Percentiles rank a stretch among this genome's conserved stretches.
These are phyloP conservation scores for Ceratobasidium sp. DNA, from an alignment of 1,284 basidiomycete species.

Conservation along the genomic window DNA sequence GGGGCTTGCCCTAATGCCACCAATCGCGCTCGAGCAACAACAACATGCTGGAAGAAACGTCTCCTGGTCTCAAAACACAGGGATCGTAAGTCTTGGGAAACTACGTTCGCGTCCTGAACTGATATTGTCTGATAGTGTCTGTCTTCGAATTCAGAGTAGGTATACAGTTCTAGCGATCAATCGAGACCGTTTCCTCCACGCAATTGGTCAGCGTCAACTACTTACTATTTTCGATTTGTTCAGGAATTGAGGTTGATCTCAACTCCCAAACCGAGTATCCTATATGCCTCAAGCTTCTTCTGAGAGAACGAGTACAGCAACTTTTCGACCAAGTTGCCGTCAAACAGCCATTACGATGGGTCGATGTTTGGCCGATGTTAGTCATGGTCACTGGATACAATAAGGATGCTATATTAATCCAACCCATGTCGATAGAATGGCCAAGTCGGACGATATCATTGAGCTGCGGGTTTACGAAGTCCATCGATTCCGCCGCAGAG, in stretches of 20 bases:
- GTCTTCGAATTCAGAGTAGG: background rate
- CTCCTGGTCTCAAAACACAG: no score
- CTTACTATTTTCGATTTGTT: background rate
- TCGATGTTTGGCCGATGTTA: background rate
- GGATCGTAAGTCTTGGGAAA: no score
- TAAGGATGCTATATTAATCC: background rate
- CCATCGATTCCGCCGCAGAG: background rate
- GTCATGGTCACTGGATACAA: background rate
- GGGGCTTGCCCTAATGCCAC: no score
- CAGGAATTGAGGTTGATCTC: background rate
- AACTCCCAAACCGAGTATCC: background rate
- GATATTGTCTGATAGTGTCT: no score
- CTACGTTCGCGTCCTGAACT: no score
- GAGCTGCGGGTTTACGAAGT: background rate
- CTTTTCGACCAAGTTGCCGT: background rate
- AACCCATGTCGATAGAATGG: background rate
- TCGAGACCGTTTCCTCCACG: background rate
- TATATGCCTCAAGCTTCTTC: background rate
- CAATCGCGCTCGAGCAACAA: no score
- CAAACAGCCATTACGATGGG: background rate
- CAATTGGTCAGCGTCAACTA: background rate
- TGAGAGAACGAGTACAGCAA: background rate
- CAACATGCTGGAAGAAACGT: no score
- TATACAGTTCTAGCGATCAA: no score
- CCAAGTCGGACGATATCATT: background rate